Base-by-base conservation (phyloP, 306 rosid species). In the Sesbania bispinosa region DNA sequence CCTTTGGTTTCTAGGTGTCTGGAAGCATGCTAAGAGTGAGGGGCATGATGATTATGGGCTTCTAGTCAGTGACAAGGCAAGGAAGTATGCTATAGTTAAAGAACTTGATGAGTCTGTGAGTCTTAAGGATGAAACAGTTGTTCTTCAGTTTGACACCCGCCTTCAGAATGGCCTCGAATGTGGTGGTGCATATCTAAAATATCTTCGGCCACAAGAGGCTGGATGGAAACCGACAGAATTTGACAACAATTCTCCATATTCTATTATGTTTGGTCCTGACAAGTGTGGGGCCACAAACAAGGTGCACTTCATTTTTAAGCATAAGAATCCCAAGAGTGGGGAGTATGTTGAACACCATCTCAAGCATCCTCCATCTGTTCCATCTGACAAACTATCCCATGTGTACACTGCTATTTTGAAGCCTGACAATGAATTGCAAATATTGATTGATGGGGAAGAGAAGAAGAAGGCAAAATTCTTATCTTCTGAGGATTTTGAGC, bases 191-290 rank as follows among this genome's bases (percentile, higher is more conserved):
- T 95, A 95, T 82, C 78, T 95, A 53, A 95, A 95, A 65, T 95
- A 85, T 77, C 96, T 95, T 60, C 91, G 96, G 19, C 96, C 97
- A 30, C 99, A 95, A 83, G 95, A 76, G 61, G 96, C 88, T 23
- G 99, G 96, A 29, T 95, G 99, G 99, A 85, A 78, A 43, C 69
- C 97, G 6, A 89, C 89, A 79, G 88, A 80, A 68, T 95, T 95
- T 62, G 86, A 85, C 74, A 91, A 84, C 5, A 88, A 88, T 23
- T 85, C 99, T 77, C 97, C 97, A 18, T 95, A 91, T 68, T 74
- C 97, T 7, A 83, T 95, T 20, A 95, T 95, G 99, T 95, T 95
- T 78, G 99, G 99, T 72, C 99, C 99, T 36, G 99, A 95, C 81
- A 95, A 85, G 43, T 95, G 97, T 42, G 99, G 99, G 53, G 88